A percentile compares a stretch with the other conserved stretches of the same genome.
Evolutionary conservation across 257 asterid species (phyloP).

Genomic region (Datura wrightii): DNA sequence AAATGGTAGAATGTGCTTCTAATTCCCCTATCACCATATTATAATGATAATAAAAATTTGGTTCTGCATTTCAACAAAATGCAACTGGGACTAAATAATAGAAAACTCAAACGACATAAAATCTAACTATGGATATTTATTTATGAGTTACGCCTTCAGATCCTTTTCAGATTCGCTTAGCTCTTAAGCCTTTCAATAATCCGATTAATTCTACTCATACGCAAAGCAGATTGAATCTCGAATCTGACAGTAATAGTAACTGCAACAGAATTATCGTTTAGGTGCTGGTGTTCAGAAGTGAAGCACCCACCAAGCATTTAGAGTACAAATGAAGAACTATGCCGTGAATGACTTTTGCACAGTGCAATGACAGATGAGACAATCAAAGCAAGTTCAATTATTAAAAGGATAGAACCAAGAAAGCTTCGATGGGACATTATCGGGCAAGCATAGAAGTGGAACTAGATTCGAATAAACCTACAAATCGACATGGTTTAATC

Average conservation of each 20-base stretch:
- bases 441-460: conserved; percentile 6
- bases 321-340: neutral
- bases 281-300: neutral
- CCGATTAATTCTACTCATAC: neutral
- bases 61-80: neutral
- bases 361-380: conserved; percentile 14
- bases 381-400: conserved; percentile 1
- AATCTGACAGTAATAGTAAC: neutral
- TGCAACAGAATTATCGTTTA: neutral
- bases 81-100: neutral
- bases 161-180: neutral
- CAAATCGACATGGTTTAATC: neutral
- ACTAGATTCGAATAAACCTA: neutral
- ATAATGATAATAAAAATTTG: neutral
- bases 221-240: neutral
- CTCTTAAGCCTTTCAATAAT: neutral
- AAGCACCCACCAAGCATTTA: conserved; percentile 7
- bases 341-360: conserved; percentile 20
- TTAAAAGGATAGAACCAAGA: neutral
- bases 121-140: neutral
- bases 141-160: neutral
- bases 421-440: neutral
- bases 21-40: neutral
- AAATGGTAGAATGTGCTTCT: conserved; percentile 1
- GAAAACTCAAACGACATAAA: neutral